Percentiles rank a stretch among this genome's conserved stretches.
Conservation (phyloP, 305 asterid genomes). For the Rubia tinctorum region DNA sequence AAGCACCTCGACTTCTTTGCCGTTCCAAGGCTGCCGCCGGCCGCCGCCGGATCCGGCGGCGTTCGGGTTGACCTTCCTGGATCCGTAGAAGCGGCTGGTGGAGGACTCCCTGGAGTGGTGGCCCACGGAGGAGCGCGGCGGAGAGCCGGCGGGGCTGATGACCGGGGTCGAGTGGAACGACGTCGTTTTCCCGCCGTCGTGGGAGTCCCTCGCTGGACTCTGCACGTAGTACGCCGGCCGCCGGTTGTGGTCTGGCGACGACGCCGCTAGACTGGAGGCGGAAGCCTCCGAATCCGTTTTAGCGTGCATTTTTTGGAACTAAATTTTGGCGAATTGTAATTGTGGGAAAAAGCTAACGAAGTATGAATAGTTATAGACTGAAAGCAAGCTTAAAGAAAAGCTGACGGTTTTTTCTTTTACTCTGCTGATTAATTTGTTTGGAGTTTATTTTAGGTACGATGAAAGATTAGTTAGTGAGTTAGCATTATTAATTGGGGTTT, state of each 20-base stretch:
- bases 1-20: conserved; percentile 56
- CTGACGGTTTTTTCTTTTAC: background rate
- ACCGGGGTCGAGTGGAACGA: conserved; percentile 85
- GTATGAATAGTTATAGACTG: background rate
- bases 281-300: conserved; percentile 88
- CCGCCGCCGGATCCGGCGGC: conserved; percentile 50
- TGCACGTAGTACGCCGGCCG: conserved; percentile 83
- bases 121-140: conserved; percentile 87
- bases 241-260: conserved; percentile 75
- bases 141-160: conserved; percentile 74
- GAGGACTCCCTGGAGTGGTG: conserved; percentile 95
- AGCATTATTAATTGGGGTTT: background rate
- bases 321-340: background rate
- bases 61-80: conserved; percentile 68
- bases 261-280: conserved; percentile 75
- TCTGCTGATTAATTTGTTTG: too few relatives aligned
- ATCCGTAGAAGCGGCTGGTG: conserved; percentile 78
- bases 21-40: conserved; percentile 40
- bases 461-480: background rate
- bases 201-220: conserved; percentile 89
- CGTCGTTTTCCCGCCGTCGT: conserved; percentile 79
- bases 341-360: background rate
- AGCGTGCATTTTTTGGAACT: conserved; percentile 50
- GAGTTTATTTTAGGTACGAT: background rate
- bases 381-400: background rate